Base-by-base conservation (phyloP, 768 basidiomycete genomes). In the Tulasnella sp. region DNA sequence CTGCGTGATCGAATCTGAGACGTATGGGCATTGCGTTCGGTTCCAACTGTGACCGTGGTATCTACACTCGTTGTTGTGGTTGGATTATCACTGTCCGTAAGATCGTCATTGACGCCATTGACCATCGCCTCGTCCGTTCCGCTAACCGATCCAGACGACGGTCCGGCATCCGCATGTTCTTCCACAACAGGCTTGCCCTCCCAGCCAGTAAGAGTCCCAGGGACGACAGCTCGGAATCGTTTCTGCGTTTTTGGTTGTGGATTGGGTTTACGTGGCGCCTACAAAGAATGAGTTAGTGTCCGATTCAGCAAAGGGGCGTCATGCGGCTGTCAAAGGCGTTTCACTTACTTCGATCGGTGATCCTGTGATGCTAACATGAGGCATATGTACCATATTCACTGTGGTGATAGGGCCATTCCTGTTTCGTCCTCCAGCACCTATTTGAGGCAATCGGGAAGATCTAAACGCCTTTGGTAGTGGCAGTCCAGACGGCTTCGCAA, bases 331-430 rank as follows among this genome's bases (percentile, higher is more conserved):
- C 13, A 38, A 53, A 29, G 51, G 29, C 11, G 19, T 38, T 38
- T 5, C 34, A 21, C 38, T 27, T 50, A 58, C 56, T 27, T 47
- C 21, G 8, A 38, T 47, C n/a, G 56, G 48, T 21, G 56, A 32
- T 17, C 44, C 56, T 32, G 23, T 29, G 21, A 55, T 24, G 9
- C 26, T 19, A 10, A 55, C 53, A 21, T 42, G 53, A 42, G 56
- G 56, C n/a, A 58, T 44, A 17, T 58, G 56, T 17, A 58, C 56
- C 56, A 58, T 58, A 19, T 30, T 58, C 19, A 58, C 56, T 11
- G 44, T 58, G 7, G 56, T 30, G 24, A 42, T 41, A 42, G 30
- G 54, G 13, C 32, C 41, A 21, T 34, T 34, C 41, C 21, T 8
- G n/a, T 29, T 29, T n/a, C 29, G 29, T 27, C 29, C 29, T 19